Percentiles rank a stretch among this genome's conserved stretches.
Conservation (phyloP, 1,139 yeast species). For the Kurtzmaniella quercitrusa region DNA sequence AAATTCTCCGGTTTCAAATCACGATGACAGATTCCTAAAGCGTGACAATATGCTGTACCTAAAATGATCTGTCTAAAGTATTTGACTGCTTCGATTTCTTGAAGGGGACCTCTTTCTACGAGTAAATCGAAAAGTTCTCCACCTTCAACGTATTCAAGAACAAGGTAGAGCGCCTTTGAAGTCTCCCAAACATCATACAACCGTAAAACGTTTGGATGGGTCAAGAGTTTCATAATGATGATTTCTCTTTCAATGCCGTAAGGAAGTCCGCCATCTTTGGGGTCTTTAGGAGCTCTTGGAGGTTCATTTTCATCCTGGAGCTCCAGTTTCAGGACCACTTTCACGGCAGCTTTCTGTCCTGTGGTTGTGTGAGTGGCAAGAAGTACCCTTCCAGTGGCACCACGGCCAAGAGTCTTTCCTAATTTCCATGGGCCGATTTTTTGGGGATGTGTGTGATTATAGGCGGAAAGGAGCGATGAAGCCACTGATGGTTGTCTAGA, state of each 20-base stretch:
- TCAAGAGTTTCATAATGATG: constrained; percentile 73
- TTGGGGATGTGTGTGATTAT: constrained; percentile 38
- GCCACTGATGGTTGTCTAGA: constrained; percentile 40
- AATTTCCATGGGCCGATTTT: constrained; percentile 76
- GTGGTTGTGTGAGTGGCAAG: constrained; percentile 65
- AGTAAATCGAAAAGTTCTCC: constrained; percentile 76
- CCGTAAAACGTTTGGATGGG: constrained; percentile 73
- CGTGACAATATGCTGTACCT: constrained; percentile 82
- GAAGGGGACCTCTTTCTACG: constrained; percentile 77
- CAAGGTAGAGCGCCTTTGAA: constrained; percentile 66
- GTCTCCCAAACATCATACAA: constrained; percentile 85
- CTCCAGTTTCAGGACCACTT: constrained; percentile 68
- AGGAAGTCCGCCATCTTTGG: constrained; percentile 49
- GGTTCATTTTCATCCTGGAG: constrained; percentile 37
- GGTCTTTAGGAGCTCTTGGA: constrained; percentile 33
- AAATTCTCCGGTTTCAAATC: constrained; percentile 80
- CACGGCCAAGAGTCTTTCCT: constrained; percentile 76
- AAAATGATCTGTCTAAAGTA: constrained; percentile 71
- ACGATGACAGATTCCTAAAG: constrained; percentile 75
- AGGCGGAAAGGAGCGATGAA: constrained; percentile 28
- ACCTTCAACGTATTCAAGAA: constrained; percentile 77
- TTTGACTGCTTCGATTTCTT: constrained; percentile 68
- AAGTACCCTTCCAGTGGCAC: constrained; percentile 77
- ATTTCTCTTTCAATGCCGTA: constrained; percentile 83
- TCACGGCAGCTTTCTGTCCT: constrained; percentile 77